These are phyloP conservation scores for Trichophyton benhamiae DNA, from an alignment of 2,329 filamentous ascomycete genomes.

Conservation along the genomic window DNA sequence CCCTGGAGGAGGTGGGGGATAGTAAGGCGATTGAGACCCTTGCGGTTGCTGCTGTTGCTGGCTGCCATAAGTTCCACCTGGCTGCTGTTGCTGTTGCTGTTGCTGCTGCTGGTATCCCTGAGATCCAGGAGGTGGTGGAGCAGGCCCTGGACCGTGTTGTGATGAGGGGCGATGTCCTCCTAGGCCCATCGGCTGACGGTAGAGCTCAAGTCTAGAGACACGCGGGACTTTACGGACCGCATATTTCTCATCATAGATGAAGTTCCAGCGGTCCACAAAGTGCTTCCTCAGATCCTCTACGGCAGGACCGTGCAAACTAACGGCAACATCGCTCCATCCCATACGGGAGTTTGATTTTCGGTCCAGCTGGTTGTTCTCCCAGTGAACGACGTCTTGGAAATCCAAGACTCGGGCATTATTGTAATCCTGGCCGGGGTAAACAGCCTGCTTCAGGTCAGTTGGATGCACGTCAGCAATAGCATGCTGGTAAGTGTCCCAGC, in stretches of 20 bases:
- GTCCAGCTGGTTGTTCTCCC: slow-evolving; percentile 84
- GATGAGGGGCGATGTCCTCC: neutral
- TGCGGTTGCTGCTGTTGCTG: slow-evolving; percentile 2
- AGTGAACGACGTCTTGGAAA: slow-evolving; percentile 79
- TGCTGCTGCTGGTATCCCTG: neutral
- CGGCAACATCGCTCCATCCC: slow-evolving; percentile 95
- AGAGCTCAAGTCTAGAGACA: slow-evolving; percentile 33
- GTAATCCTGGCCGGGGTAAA: slow-evolving; percentile 94
- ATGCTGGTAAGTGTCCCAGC: slow-evolving; percentile 84
- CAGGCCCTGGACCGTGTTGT: neutral
- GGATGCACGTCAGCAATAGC: slow-evolving; percentile 78
- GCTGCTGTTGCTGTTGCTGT: neutral
- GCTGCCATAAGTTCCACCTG: too few relatives aligned
- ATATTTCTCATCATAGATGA: slow-evolving; percentile 77
- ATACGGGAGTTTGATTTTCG: slow-evolving; percentile 88
- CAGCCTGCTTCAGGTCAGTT: slow-evolving; percentile 52
- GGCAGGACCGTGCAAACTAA: slow-evolving; percentile 79
- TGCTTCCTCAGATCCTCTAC: slow-evolving; percentile 94
- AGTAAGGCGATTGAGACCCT: neutral
- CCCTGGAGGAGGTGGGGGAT: neutral
- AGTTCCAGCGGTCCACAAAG: slow-evolving; percentile 92
- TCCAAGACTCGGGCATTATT: slow-evolving; percentile 97
- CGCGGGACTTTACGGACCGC: slow-evolving; percentile 41
- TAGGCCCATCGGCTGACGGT: slow-evolving; percentile 21
- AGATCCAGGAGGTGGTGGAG: neutral